phyloP scores from a whole-genome alignment of 2,329 filamentous ascomycete genomes.

The Aspergillus sp. region DNA sequence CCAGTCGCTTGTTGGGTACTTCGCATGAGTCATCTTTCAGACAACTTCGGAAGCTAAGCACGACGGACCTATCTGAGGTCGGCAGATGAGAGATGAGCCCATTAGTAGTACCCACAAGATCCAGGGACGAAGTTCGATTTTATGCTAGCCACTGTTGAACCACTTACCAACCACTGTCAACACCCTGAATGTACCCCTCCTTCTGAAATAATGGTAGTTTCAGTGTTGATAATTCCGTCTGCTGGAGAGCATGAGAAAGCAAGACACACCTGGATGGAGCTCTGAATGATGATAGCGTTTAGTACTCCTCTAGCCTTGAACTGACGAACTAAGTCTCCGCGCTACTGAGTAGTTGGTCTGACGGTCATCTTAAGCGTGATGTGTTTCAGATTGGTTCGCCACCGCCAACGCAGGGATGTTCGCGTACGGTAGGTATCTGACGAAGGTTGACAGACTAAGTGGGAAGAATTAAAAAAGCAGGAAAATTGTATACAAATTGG shows the following conservation, averaged over 20 bases:
- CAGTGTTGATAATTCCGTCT: not conserved
- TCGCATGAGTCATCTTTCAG: slow-evolving; percentile 5
- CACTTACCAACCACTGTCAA: not conserved
- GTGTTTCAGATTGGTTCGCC: not conserved
- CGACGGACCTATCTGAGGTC: not conserved
- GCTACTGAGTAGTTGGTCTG: not conserved
- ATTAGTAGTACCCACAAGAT: not conserved
- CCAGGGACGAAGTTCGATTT: no score
- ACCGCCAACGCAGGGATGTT: not conserved
- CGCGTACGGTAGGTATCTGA: not conserved
- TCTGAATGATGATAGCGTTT: not conserved
- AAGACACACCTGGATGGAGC: not conserved
- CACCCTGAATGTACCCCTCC: not conserved
- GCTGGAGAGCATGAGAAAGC: not conserved
- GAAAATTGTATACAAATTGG: not conserved
- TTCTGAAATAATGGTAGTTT: not conserved
- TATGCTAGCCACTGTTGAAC: no score
- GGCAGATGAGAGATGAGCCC: not conserved
- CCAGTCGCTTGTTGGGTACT: slow-evolving; percentile 8
- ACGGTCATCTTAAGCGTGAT: not conserved
- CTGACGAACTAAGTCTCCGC: not conserved
- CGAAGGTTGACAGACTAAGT: not conserved
- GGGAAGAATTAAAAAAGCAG: not conserved
- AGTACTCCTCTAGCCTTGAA: not conserved
- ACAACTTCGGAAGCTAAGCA: not conserved